phyloP scores from a whole-genome alignment of 2,329 filamentous ascomycete species.

The Cercospora berteroae region DNA sequence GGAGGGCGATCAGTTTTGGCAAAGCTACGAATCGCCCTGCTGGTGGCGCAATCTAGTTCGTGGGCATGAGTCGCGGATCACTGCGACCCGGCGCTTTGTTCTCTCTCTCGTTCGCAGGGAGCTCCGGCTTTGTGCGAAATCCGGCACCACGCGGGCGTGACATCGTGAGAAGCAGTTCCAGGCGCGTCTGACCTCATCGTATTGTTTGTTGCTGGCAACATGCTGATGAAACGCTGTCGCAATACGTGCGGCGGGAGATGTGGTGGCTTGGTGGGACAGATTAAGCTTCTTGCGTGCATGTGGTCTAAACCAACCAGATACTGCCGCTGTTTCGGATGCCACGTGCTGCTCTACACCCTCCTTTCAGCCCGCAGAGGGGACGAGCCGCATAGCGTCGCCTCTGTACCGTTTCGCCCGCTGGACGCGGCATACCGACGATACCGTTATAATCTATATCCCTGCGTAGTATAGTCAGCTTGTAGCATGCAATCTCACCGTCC shows the following conservation, averaged over 20 bases:
- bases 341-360: not conserved
- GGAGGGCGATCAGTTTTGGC: not conserved
- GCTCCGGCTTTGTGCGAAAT: not conserved
- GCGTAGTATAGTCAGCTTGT: not conserved
- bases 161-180: not conserved
- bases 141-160: not conserved
- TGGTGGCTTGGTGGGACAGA: not conserved
- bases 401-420: not conserved
- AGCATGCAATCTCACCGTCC: not conserved
- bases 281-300: not conserved
- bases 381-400: not conserved
- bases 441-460: not conserved
- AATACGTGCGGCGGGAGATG: not conserved
- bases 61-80: not conserved
- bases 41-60: slow-evolving; percentile 8
- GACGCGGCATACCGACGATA: not conserved
- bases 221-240: not conserved
- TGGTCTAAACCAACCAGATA: not conserved
- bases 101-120: not conserved
- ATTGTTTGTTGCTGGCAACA: not conserved
- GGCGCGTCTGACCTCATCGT: not conserved
- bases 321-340: not conserved
- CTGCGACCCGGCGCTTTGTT: not conserved
- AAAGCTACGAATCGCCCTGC: not conserved
- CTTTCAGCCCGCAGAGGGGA: not conserved